phyloP scores from a whole-genome alignment of 176 grass and related monocot genomes.

The Hsuehochloa calcarea region DNA sequence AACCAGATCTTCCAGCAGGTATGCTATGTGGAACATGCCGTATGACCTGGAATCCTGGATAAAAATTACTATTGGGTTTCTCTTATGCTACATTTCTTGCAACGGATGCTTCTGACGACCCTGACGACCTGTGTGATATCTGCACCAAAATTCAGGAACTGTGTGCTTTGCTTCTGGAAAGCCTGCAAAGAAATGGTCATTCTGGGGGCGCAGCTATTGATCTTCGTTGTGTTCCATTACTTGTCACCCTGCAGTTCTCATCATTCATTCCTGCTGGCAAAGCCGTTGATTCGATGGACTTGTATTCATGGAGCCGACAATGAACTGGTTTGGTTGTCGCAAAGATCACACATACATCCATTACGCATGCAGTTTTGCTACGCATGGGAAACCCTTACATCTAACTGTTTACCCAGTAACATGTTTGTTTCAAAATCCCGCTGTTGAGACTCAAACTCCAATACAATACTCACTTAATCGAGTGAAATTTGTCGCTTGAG shows the following conservation, averaged over 20 bases:
- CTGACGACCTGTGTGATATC: conserved; percentile 1
- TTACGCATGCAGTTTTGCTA: neutral
- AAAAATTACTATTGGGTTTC: neutral
- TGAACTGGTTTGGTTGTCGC: neutral
- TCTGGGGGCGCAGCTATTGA: conserved; percentile 92
- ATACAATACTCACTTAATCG: neutral
- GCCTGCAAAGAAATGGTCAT: conserved; percentile 82
- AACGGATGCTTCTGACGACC: neutral
- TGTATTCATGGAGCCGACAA: neutral
- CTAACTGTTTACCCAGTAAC: neutral
- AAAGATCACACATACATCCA: neutral
- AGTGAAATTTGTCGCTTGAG: neutral
- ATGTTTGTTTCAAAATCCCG: conserved; percentile 4
- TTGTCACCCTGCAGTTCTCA: neutral
- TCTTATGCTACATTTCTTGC: neutral
- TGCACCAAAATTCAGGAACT: conserved; percentile 51
- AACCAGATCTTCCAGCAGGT: conserved; percentile 68
- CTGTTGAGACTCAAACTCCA: neutral
- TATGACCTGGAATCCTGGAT: neutral
- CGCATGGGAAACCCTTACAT: neutral
- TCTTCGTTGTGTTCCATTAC: neutral
- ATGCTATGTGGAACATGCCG: neutral
- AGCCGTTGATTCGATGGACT: neutral
- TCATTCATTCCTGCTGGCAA: neutral
- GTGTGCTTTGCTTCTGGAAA: conserved; percentile 91